phyloP scores from a whole-genome alignment of 2,329 filamentous ascomycete genomes.

The Pyrenophora teres region DNA sequence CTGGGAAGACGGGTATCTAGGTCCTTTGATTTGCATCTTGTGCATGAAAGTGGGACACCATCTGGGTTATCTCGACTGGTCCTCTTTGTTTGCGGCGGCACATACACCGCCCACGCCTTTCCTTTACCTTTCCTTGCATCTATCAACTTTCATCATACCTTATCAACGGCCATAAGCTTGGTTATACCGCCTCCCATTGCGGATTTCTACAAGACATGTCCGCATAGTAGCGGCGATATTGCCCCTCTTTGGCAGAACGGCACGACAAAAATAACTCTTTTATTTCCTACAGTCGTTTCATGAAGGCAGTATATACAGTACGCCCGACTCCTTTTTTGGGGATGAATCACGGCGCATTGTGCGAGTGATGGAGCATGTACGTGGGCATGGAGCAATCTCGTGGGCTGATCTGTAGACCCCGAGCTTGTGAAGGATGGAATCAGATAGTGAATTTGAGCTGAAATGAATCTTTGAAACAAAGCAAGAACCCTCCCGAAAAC shows the following conservation, averaged over 20 bases:
- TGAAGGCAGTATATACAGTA: conserved; percentile 7
- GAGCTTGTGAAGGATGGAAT: conserved; percentile 11
- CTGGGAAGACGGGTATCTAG: conserved; percentile 38
- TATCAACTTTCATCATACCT: conserved; percentile 3
- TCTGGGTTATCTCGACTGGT: conserved; percentile 40
- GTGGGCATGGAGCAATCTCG: conserved; percentile 15
- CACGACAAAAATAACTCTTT: conserved; percentile 8
- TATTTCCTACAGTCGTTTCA: conserved; percentile 20
- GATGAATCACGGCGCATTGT: not conserved
- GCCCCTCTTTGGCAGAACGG: conserved; percentile 6
- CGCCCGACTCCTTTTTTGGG: conserved; percentile 2
- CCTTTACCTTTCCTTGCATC: conserved; percentile 22
- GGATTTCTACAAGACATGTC: conserved; percentile 8
- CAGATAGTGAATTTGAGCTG: conserved; percentile 23
- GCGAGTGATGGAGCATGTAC: conserved; percentile 7
- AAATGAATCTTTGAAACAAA: conserved; percentile 8
- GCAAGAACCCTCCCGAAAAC: conserved; percentile 17
- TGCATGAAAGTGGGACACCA: conserved; percentile 16
- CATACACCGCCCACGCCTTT: conserved; percentile 19
- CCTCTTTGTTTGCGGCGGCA: conserved; percentile 19
- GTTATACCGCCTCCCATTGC: conserved; percentile 9
- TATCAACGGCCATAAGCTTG: conserved; percentile 14
- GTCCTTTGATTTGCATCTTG: conserved; percentile 20
- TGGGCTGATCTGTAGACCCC: conserved; percentile 9
- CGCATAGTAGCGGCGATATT: conserved; percentile 6